Percentiles rank a stretch among this genome's conserved stretches.
Evolutionary conservation across 2,329 filamentous ascomycete genomes (phyloP).

Genomic region (Aspergillus ibericus): DNA sequence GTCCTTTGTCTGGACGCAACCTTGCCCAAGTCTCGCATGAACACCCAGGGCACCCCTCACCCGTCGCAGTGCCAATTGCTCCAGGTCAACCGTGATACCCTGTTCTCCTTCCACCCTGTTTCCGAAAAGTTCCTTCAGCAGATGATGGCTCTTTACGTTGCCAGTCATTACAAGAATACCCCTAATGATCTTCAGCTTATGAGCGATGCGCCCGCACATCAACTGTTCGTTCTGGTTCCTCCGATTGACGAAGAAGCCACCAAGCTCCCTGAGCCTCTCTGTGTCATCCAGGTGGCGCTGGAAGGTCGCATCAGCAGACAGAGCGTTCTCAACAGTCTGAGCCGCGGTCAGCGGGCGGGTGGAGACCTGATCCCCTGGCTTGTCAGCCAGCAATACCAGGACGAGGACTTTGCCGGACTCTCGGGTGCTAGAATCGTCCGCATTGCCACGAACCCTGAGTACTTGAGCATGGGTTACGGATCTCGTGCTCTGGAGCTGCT

Average conservation of each 20-base stretch:
- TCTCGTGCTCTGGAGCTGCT: conserved; percentile 84
- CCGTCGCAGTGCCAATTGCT: conserved; percentile 88
- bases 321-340: conserved; percentile 86
- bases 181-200: conserved; percentile 98
- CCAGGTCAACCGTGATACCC: conserved; percentile 91
- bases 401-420: conserved; percentile 90
- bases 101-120: conserved; percentile 97
- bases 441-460: conserved; percentile 95
- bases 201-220: conserved; percentile 95
- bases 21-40: conserved; percentile 72
- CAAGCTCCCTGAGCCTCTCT: conserved; percentile 85
- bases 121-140: conserved; percentile 97
- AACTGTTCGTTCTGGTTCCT: conserved; percentile 89
- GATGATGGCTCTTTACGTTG: conserved; percentile 97
- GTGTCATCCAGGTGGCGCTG: conserved; percentile 88
- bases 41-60: conserved; percentile 78
- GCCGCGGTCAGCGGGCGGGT: conserved; percentile 81
- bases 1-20: conserved; percentile 93
- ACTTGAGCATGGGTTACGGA: conserved; percentile 89
- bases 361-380: conserved; percentile 97
- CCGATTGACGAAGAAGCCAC: conserved; percentile 75
- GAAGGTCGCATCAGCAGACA: conserved; percentile 94
- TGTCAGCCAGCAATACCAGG: conserved; percentile 96
- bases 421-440: conserved; percentile 90
- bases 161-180: conserved; percentile 97